Base-by-base conservation (phyloP, 305 asterid species). In the Fraxinus sp. region DNA sequence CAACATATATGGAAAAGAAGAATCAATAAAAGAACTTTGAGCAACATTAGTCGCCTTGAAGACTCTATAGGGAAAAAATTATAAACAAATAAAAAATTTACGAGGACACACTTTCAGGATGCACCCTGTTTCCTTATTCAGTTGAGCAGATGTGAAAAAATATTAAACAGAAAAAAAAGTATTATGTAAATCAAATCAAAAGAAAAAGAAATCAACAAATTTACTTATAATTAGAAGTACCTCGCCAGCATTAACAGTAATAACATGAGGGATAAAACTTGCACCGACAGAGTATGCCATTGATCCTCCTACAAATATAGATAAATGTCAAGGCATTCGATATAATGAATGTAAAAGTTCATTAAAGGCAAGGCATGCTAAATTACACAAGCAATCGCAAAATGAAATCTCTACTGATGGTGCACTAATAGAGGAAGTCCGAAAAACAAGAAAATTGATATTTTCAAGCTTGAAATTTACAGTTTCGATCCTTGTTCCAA, bases 221-320 rank as follows among this genome's bases (percentile, higher is more conserved):
- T 59, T 79, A 76, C 79, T 68, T 73, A 76, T 66, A 78, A 74
- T n/a, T 52, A 37, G 46, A 86, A 84, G 79, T 91, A 95, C 99
- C 98, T 94, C 97, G 79, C 99, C 99, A 5, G 93, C 73, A 89
- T 92, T 93, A 49, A 95, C 95, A 77, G 95, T 90, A 82, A 95
- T 86, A 87, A 93, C 93, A 75, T 95, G 98, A 2, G 98, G 97
- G 3, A 90, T 89, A 87, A 95, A 91, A 85, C 90, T 90, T 85
- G 92, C 98, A 78, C 95, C 92, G 18, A 39, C 87, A 16, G 98
- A 88, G 82, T 72, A 80, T 71, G 91, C 77, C 83, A 80, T 83
- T 73, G 83, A 79, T 44, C 87, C 89, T 76, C 97, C 98, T 90
- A 44, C 85, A 84, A 20, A 82, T 24, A 86, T 74, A 84, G 52